Evolutionary conservation across 1,284 basidiomycete species (phyloP).

Genomic region (Austroboletus olivaceoglutinosus): DNA sequence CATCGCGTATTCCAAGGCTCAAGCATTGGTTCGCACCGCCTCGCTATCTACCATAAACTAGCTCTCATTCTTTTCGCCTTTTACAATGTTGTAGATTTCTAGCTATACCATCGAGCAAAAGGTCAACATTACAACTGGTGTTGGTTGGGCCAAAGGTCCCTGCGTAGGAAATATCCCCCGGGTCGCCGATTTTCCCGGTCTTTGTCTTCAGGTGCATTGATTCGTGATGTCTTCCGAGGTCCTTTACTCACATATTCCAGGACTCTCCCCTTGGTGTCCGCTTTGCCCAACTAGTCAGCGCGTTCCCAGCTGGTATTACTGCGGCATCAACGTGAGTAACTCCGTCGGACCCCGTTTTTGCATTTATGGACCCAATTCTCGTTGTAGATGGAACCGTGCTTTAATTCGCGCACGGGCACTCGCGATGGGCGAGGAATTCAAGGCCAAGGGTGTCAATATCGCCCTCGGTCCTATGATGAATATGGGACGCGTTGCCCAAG

Average conservation of each 20-base stretch:
- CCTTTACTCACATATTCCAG: slow-evolving; percentile 17
- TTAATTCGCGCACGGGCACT: slow-evolving; percentile 60
- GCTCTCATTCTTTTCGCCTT: neutral
- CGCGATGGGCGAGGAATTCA: slow-evolving; percentile 72
- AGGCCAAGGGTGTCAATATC: slow-evolving; percentile 70
- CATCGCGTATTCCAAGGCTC: slow-evolving; percentile 38
- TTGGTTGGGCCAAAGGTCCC: slow-evolving; percentile 38
- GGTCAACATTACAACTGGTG: slow-evolving; percentile 41
- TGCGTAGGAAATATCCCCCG: slow-evolving; percentile 45
- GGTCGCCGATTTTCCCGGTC: slow-evolving; percentile 29
- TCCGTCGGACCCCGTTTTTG: neutral
- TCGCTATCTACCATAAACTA: neutral
- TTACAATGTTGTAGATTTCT: slow-evolving; percentile 25
- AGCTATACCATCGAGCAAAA: slow-evolving; percentile 42
- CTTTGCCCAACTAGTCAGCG: slow-evolving; percentile 37
- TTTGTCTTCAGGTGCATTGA: slow-evolving; percentile 29
- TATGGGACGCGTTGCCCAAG: slow-evolving; percentile 43
- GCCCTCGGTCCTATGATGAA: slow-evolving; percentile 60
- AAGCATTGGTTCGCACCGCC: slow-evolving; percentile 29
- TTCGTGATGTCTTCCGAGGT: neutral
- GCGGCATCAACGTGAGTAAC: slow-evolving; percentile 51
- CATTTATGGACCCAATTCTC: neutral
- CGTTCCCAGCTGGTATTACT: slow-evolving; percentile 56
- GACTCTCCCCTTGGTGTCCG: slow-evolving; percentile 56
- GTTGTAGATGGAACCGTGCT: slow-evolving; percentile 33